Percentiles rank a stretch among this genome's conserved stretches.
Evolutionary conservation across 164 flowering plant species (phyloP).

Genomic region (Berberis thunbergii): DNA sequence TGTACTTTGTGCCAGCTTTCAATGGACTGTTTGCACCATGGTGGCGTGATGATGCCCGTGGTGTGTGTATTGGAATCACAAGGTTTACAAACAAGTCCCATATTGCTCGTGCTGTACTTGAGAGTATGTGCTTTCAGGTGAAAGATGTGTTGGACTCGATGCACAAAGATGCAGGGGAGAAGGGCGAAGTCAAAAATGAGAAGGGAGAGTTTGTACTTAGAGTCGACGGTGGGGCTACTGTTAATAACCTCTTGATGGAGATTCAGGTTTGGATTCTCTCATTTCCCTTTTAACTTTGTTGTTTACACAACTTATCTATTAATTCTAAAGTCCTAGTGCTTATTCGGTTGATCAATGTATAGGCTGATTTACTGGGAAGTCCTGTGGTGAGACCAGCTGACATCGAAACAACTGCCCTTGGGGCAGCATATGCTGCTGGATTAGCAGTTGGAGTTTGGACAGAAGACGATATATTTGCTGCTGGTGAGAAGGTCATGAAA

Average conservation of each 20-base stretch:
- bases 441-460: constrained; percentile 84
- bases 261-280: constrained; percentile 53
- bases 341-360: not conserved
- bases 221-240: constrained; percentile 97
- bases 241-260: constrained; percentile 87
- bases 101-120: constrained; percentile 89
- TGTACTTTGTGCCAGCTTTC: constrained; percentile 93
- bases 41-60: constrained; percentile 99
- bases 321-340: not conserved
- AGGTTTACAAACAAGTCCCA: constrained; percentile 79
- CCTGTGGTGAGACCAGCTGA: constrained; percentile 86
- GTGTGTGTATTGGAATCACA: constrained; percentile 84
- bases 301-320: not conserved
- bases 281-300: not conserved
- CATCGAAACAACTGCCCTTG: constrained; percentile 92
- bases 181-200: constrained; percentile 31
- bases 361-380: constrained; percentile 79
- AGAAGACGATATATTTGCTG: constrained; percentile 47
- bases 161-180: constrained; percentile 79
- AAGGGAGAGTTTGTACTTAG: constrained; percentile 70
- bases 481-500: constrained; percentile 32
- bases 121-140: constrained; percentile 96
- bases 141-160: constrained; percentile 86
- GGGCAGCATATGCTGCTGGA: constrained; percentile 98
- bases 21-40: constrained; percentile 95